Evolutionary conservation across 2,329 filamentous ascomycete species (phyloP).

Genomic region (Lecanoromycetidae sp.): DNA sequence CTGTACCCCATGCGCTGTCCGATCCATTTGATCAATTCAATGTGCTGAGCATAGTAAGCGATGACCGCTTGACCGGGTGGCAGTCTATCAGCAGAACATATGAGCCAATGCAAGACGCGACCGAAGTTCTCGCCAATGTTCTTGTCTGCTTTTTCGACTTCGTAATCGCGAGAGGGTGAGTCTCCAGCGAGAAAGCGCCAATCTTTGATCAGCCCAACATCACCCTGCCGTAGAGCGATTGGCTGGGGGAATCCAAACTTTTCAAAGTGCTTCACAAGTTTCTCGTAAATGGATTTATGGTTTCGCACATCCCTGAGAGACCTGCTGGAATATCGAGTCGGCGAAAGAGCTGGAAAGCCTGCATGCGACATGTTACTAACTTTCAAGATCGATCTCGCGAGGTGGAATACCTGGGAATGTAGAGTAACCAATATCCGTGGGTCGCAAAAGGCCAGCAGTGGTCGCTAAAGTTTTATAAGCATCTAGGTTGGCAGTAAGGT

Average conservation of each 20-base stretch:
- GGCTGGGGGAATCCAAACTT: slow-evolving; percentile 10
- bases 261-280: slow-evolving; percentile 7
- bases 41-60: slow-evolving; percentile 8
- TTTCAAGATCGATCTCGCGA: neutral
- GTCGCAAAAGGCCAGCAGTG: slow-evolving; percentile 7
- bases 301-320: slow-evolving; percentile 6
- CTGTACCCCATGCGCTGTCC: slow-evolving; percentile 8
- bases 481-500: slow-evolving; percentile 7
- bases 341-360: slow-evolving; percentile 10
- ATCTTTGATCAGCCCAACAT: slow-evolving; percentile 4
- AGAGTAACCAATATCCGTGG: slow-evolving; percentile 5
- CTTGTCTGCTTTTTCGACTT: slow-evolving; percentile 11
- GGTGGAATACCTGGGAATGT: slow-evolving; percentile 1
- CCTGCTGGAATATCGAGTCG: slow-evolving; percentile 6
- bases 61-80: slow-evolving; percentile 9
- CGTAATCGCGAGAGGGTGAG: neutral
- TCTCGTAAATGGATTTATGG: slow-evolving; percentile 4
- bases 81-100: slow-evolving; percentile 10
- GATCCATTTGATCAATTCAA: slow-evolving; percentile 10
- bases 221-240: neutral
- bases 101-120: slow-evolving; percentile 7
- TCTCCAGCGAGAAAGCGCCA: slow-evolving; percentile 10
- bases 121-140: slow-evolving; percentile 13
- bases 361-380: neutral
- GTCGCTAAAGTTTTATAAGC: slow-evolving; percentile 10